phyloP scores from a whole-genome alignment of 2,329 filamentous ascomycete genomes.

The Fusarium coicis region DNA sequence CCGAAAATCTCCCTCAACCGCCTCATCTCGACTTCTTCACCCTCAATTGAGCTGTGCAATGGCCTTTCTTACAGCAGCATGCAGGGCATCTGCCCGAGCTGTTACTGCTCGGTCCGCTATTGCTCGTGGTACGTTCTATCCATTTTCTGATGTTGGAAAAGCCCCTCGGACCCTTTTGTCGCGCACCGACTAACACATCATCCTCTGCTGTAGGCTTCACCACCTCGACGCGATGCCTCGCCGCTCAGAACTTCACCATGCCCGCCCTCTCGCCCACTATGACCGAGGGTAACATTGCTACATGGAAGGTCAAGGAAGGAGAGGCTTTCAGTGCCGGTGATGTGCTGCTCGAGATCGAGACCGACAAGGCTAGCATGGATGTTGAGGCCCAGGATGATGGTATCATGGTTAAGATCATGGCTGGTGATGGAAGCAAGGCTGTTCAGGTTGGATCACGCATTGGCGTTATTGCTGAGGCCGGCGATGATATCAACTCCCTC shows the following conservation, averaged over 20 bases:
- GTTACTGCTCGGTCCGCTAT: constrained; percentile 59
- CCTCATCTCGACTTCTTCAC: constrained; percentile 33
- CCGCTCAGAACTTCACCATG: constrained; percentile 90
- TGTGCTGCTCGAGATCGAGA: constrained; percentile 91
- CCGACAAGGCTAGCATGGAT: constrained; percentile 94
- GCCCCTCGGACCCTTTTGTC: constrained; percentile 39
- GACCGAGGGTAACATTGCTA: constrained; percentile 90
- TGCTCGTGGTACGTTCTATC: constrained; percentile 66
- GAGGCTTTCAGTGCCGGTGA: constrained; percentile 85
- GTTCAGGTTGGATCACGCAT: constrained; percentile 84
- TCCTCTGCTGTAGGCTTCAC: constrained; percentile 65
- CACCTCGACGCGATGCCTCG: constrained; percentile 70
- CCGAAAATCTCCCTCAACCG: constrained; percentile 27
- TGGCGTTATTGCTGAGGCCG: constrained; percentile 82
- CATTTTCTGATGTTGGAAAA: constrained; percentile 11
- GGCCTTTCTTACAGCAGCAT: constrained; percentile 74
- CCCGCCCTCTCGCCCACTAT: constrained; percentile 91
- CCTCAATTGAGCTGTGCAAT: constrained; percentile 56
- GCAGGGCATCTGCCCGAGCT: constrained; percentile 71
- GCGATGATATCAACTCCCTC: constrained; percentile 79
- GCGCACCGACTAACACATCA: constrained; percentile 38
- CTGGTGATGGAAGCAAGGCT: constrained; percentile 77
- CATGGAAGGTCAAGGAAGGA: constrained; percentile 89
- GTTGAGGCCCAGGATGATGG: constrained; percentile 94
- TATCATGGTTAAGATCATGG: constrained; percentile 83